These are phyloP conservation scores for Aspergillus puulaauensis DNA, from an alignment of 2,329 filamentous ascomycete genomes.

Conservation along the genomic window DNA sequence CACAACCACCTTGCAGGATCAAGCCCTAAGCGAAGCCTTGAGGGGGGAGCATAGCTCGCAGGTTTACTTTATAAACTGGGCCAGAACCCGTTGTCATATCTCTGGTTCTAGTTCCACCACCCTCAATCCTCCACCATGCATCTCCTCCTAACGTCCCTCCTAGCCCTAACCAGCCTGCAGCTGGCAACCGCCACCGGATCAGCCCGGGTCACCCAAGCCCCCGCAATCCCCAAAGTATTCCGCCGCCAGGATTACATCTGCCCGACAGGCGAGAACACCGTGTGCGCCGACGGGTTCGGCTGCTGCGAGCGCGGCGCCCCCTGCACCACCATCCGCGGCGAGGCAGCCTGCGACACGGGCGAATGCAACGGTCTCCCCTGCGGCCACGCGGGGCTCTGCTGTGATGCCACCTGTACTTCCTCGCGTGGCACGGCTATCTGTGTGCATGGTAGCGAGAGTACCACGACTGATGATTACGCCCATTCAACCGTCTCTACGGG, in stretches of 20 bases:
- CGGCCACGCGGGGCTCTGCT: neutral
- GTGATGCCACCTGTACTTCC: neutral
- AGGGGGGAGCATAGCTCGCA: neutral
- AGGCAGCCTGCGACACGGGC: neutral
- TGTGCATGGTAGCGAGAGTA: neutral
- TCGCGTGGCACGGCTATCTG: neutral
- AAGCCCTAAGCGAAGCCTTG: neutral
- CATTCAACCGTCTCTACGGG: too few relatives aligned
- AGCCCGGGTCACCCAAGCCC: constrained; percentile 2
- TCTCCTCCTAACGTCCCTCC: neutral
- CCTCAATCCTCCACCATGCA: neutral
- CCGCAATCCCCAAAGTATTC: neutral
- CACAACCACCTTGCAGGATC: neutral
- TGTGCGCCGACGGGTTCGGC: neutral
- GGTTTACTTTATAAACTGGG: neutral
- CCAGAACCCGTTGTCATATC: neutral
- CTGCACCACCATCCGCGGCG: constrained; percentile 4
- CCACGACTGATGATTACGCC: too few relatives aligned
- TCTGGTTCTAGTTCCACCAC: too few relatives aligned
- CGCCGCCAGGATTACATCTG: constrained; percentile 1
- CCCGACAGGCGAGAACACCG: neutral
- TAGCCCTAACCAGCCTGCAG: neutral
- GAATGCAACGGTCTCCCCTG: constrained; percentile 1
- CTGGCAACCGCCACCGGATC: neutral
- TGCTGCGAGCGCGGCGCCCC: constrained; percentile 4